Conservation (phyloP, 2,329 filamentous ascomycete genomes). For the Diaporthe sp. region DNA sequence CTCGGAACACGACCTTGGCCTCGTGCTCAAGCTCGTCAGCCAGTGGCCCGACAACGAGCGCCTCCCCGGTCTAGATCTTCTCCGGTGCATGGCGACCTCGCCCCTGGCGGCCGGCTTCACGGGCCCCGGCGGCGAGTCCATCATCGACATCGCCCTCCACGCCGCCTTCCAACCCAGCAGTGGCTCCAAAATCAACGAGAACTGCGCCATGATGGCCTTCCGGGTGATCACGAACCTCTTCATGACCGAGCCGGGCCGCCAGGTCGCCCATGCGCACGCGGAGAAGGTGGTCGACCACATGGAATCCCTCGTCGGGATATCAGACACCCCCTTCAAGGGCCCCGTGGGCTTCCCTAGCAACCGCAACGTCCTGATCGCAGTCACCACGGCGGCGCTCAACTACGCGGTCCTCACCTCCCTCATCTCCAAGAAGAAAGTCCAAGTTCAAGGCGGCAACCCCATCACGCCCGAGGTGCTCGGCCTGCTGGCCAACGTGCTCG, state of each 20-base stretch:
- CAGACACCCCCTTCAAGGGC: constrained; percentile 55
- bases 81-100: constrained; percentile 82
- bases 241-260: constrained; percentile 76
- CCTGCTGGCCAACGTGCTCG: constrained; percentile 64
- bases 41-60: constrained; percentile 84
- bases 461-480: constrained; percentile 55
- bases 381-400: constrained; percentile 87
- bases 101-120: constrained; percentile 72
- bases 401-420: constrained; percentile 77
- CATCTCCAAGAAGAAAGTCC: constrained; percentile 53
- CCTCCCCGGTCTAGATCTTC: constrained; percentile 85
- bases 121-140: constrained; percentile 62
- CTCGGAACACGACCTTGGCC: constrained; percentile 63
- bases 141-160: constrained; percentile 66
- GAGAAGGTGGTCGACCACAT: constrained; percentile 72
- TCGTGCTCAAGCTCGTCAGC: constrained; percentile 78
- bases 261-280: constrained; percentile 67
- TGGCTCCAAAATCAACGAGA: constrained; percentile 71
- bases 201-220: constrained; percentile 88
- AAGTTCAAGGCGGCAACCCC: constrained; percentile 40
- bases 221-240: constrained; percentile 89
- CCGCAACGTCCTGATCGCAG: constrained; percentile 84
- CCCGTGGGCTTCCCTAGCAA: constrained; percentile 66
- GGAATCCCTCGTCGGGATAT: constrained; percentile 67
- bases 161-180: constrained; percentile 51